phyloP scores from a whole-genome alignment of 257 asterid species.

The Plantago ovata region DNA sequence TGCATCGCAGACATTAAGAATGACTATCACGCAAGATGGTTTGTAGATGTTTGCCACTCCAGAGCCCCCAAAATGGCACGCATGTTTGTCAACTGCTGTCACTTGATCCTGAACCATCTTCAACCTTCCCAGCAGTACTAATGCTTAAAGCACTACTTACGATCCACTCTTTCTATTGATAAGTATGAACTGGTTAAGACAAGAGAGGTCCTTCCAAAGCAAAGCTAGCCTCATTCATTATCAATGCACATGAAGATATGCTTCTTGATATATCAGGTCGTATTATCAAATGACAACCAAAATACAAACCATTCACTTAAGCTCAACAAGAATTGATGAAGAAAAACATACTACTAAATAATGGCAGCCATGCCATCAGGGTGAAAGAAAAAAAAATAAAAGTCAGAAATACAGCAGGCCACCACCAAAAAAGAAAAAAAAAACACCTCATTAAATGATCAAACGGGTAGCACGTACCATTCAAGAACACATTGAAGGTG shows the following conservation, averaged over 20 bases:
- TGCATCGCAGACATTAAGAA: not conserved
- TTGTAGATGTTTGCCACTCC: not conserved
- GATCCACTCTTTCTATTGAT: no score
- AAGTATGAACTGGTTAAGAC: no score
- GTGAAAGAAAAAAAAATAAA: not conserved
- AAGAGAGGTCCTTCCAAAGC: no score
- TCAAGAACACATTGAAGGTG: constrained; percentile 95
- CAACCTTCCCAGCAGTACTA: no score
- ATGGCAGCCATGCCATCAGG: not conserved
- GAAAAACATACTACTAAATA: constrained; percentile 4
- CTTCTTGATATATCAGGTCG: not conserved
- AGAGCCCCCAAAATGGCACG: not conserved
- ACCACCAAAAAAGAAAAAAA: not conserved
- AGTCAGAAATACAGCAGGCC: not conserved
- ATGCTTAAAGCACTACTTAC: no score
- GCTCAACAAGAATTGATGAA: not conserved
- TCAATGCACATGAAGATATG: no score
- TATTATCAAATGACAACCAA: not conserved
- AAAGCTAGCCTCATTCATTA: no score
- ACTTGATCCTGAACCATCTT: no score
- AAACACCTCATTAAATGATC: constrained; percentile 1
- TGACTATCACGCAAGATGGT: not conserved
- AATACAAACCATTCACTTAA: not conserved
- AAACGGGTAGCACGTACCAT: constrained; percentile 48
- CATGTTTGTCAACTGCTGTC: no score